Evolutionary conservation across 495 filamentous ascomycete genomes (phyloP), one percentile per base, ranked within the genome.

Genomic region (Lasiosphaeriaceae sp.): DNA sequence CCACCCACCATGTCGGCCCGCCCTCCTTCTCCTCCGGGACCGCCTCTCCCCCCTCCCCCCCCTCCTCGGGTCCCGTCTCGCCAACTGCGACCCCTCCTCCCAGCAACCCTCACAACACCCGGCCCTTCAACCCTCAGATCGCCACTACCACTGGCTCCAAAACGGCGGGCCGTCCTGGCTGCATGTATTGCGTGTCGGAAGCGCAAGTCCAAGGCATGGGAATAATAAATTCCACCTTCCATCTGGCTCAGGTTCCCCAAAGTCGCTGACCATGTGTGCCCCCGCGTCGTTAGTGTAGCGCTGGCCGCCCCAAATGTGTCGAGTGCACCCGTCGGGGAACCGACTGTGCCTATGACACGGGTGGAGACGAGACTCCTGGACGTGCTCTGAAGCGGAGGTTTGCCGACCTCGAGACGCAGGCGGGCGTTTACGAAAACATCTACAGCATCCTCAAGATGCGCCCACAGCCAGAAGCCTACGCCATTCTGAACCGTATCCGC

Each of bases 161-260:
- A 55, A 56, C 66, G 74, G 43, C 77, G 77, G 31, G 74, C 81
- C 1, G 78, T 62, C 11, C 58, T 77, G 3, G 76, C 75, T 4
- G 80, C 80, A 1, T 83, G 80, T 53, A 70, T 79, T 23, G 75
- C 80, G 1, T 83, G 80, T 60, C 68, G 80, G 35, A 80, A 70
- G 55, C 70, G 80, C 29, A 83, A 83, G 54, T 80, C 77, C 35
- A 83, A 81, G 72, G 80, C 74, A 52, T n/a, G n/a, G n/a, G n/a
- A n/a, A n/a, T n/a, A n/a, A n/a, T n/a, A n/a, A n/a, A n/a, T n/a
- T n/a, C n/a, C n/a, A n/a, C n/a, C n/a, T n/a, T n/a, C n/a, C n/a
- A n/a, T n/a, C n/a, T n/a, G n/a, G 14, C 39, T 43, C 39, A 31
- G 26, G 4, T 43, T 5, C n/a, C 17, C 23, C n/a, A n/a, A n/a